phyloP scores from a whole-genome alignment of 2,329 filamentous ascomycete species.

The Clonostachys byssicola region DNA sequence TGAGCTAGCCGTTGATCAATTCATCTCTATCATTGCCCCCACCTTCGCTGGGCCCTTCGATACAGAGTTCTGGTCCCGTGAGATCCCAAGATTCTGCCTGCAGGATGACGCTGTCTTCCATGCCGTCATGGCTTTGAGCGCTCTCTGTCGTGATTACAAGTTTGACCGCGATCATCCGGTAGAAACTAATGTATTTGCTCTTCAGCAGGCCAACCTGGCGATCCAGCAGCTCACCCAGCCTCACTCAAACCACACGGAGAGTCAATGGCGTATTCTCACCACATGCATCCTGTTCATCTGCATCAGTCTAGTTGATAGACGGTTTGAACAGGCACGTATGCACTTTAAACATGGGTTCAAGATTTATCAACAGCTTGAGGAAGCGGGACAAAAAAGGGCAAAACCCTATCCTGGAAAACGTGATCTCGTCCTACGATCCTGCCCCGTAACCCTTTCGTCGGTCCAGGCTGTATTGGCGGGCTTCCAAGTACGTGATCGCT shows the following conservation, averaged over 20 bases:
- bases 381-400: neutral
- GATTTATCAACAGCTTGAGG: conserved; percentile 3
- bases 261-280: conserved; percentile 5
- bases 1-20: neutral
- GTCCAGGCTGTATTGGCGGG: too few relatives aligned
- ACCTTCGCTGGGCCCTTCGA: conserved; percentile 9
- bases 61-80: conserved; percentile 10
- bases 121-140: conserved; percentile 11
- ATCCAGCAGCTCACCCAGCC: conserved; percentile 5
- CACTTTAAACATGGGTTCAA: conserved; percentile 2
- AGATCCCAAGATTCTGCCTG: conserved; percentile 7
- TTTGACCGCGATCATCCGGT: conserved; percentile 1
- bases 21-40: conserved; percentile 8
- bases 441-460: too few relatives aligned
- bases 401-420: too few relatives aligned
- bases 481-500: too few relatives aligned
- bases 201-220: conserved; percentile 9
- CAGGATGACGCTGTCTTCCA: conserved; percentile 12
- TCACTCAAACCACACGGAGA: neutral
- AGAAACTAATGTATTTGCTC: conserved; percentile 3
- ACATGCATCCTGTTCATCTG: conserved; percentile 10
- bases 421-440: too few relatives aligned
- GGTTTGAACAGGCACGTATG: conserved; percentile 2
- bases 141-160: conserved; percentile 6
- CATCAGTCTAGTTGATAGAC: conserved; percentile 9